phyloP scores from a whole-genome alignment of 306 rosid species.

The Prunus campanulata region DNA sequence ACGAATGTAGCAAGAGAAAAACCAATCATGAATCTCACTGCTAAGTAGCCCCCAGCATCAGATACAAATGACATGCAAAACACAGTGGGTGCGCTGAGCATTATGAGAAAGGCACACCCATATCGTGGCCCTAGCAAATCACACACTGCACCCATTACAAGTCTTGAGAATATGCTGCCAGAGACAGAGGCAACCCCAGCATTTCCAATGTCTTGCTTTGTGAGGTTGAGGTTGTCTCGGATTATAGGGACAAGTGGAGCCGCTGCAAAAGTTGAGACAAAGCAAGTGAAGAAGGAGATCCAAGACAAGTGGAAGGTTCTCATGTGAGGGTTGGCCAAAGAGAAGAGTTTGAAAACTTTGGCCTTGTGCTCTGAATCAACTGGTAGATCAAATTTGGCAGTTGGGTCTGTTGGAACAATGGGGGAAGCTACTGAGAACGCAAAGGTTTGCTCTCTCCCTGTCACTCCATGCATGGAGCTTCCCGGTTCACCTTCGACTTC shows the following conservation, averaged over 20 bases:
- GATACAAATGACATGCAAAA: conserved; percentile 78
- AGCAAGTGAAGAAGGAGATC: conserved; percentile 89
- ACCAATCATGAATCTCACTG: conserved; percentile 79
- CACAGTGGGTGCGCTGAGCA: conserved; percentile 69
- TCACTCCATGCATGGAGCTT: conserved; percentile 97
- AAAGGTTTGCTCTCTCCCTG: conserved; percentile 70
- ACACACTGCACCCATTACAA: conserved; percentile 75
- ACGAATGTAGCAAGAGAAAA: conserved; percentile 86
- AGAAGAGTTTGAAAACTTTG: conserved; percentile 65
- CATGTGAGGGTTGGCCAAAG: conserved; percentile 89
- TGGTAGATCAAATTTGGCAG: conserved; percentile 63
- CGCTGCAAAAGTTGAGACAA: conserved; percentile 81
- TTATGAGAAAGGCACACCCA: conserved; percentile 72
- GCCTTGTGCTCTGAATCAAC: conserved; percentile 87
- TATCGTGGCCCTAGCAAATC: conserved; percentile 79
- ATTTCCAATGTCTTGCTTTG: conserved; percentile 73
- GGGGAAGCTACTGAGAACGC: conserved; percentile 71
- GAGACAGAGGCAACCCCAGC: conserved; percentile 93
- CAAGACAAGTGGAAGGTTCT: conserved; percentile 95
- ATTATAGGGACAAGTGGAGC: conserved; percentile 79
- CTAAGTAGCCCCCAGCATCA: conserved; percentile 57
- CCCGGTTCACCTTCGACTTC: conserved; percentile 67
- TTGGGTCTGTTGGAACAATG: conserved; percentile 58
- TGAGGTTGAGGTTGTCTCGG: conserved; percentile 75
- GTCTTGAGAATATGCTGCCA: conserved; percentile 80